A percentile compares a stretch with the other conserved stretches of the same genome.
Evolutionary conservation across 1,139 yeast genomes (phyloP).

Genomic region (Lodderomyces elongisporus): DNA sequence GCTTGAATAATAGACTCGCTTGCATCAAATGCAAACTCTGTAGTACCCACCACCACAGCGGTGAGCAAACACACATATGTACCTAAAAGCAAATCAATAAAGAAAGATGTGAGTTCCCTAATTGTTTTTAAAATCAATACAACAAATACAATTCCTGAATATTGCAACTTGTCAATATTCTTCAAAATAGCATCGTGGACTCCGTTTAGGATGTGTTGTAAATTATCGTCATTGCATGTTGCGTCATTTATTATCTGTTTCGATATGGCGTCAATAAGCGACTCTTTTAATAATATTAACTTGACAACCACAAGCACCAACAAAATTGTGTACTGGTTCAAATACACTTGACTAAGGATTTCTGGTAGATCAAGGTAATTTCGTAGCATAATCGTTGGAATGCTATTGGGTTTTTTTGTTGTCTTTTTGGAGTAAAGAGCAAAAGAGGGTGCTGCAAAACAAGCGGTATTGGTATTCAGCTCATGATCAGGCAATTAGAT

Average conservation of each 20-base stretch:
- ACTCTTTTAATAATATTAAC: slow-evolving; percentile 40
- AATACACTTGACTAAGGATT: slow-evolving; percentile 52
- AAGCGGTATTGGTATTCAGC: no score
- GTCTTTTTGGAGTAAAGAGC: not conserved
- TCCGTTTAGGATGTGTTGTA: slow-evolving; percentile 11
- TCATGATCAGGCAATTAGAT: no score
- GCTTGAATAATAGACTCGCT: slow-evolving; percentile 55
- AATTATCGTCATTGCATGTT: slow-evolving; percentile 16
- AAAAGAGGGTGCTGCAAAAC: no score
- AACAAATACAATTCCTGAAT: slow-evolving; percentile 8
- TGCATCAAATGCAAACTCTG: slow-evolving; percentile 68
- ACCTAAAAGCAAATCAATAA: slow-evolving; percentile 70
- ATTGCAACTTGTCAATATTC: slow-evolving; percentile 9
- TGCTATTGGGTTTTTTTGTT: not conserved
- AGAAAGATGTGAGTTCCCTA: slow-evolving; percentile 57
- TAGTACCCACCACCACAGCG: slow-evolving; percentile 68
- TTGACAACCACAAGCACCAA: slow-evolving; percentile 45
- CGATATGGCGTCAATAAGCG: slow-evolving; percentile 29
- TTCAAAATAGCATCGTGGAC: slow-evolving; percentile 10
- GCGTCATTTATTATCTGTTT: slow-evolving; percentile 30
- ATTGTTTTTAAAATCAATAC: slow-evolving; percentile 30
- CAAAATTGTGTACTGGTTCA: slow-evolving; percentile 51
- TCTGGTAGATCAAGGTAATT: slow-evolving; percentile 36
- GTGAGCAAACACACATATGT: slow-evolving; percentile 80
- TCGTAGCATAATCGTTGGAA: slow-evolving; percentile 12